phyloP scores from a whole-genome alignment of 2,329 filamentous ascomycete species.

The Rosellinia necatrix region DNA sequence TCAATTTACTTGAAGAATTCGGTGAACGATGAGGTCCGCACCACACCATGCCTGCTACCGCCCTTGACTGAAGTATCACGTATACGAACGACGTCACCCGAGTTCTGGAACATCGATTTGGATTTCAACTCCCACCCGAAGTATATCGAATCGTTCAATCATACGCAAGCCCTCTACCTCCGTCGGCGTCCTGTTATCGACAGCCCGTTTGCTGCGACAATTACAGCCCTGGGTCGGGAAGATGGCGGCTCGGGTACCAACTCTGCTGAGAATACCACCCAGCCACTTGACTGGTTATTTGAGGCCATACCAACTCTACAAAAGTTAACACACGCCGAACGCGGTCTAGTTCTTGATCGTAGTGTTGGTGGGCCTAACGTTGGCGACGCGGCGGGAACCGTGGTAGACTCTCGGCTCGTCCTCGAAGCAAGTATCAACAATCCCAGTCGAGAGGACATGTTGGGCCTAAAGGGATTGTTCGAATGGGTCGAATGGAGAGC shows the following conservation, averaged over 20 bases:
- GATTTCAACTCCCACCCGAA: slow-evolving; percentile 69
- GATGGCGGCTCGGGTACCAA: slow-evolving; percentile 44
- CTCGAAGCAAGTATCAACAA: slow-evolving; percentile 56
- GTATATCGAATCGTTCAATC: slow-evolving; percentile 67
- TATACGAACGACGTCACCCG: slow-evolving; percentile 62
- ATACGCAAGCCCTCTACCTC: slow-evolving; percentile 75
- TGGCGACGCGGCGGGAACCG: slow-evolving; percentile 46
- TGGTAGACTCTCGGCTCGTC: slow-evolving; percentile 73
- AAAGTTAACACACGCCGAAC: slow-evolving; percentile 67
- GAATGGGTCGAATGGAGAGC: slow-evolving; percentile 58
- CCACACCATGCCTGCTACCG: slow-evolving; percentile 65
- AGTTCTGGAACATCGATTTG: slow-evolving; percentile 81
- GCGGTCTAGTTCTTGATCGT: slow-evolving; percentile 62
- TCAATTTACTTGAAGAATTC: slow-evolving; percentile 61
- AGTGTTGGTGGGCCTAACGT: slow-evolving; percentile 54
- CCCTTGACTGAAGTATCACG: slow-evolving; percentile 66
- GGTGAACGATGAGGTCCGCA: slow-evolving; percentile 45
- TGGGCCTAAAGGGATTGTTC: slow-evolving; percentile 58
- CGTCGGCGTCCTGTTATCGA: slow-evolving; percentile 71
- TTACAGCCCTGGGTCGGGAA: slow-evolving; percentile 68
- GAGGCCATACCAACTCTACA: slow-evolving; percentile 57
- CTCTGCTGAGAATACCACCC: slow-evolving; percentile 40
- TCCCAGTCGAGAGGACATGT: slow-evolving; percentile 43
- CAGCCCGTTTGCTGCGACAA: slow-evolving; percentile 72
- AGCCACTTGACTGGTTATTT: slow-evolving; percentile 76